A percentile compares a stretch with the other conserved stretches of the same genome.
phyloP scores from a whole-genome alignment of 164 flowering plant genomes.

The Umbellularia californica region DNA sequence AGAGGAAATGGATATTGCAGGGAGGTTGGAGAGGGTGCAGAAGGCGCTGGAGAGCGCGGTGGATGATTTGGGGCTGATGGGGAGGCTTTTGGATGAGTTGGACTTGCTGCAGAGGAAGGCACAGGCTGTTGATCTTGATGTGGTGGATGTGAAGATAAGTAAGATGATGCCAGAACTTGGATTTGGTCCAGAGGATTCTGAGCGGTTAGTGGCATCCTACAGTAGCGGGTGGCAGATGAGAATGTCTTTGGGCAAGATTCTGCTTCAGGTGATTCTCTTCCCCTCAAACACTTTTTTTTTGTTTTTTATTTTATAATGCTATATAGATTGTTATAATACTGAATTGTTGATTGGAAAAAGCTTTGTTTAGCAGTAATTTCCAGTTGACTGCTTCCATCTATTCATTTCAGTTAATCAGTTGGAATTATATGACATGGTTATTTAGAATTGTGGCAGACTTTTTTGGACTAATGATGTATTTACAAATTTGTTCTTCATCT shows the following conservation, averaged over 20 bases:
- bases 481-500: too few species aligned
- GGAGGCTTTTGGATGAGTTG: constrained; percentile 94
- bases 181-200: constrained; percentile 75
- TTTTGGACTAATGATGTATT: too few species aligned
- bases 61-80: constrained; percentile 89
- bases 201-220: constrained; percentile 85
- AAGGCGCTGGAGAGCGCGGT: constrained; percentile 77
- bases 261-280: constrained; percentile 76
- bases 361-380: too few species aligned
- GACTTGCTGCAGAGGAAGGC: constrained; percentile 89
- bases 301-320: too few species aligned
- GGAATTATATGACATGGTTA: too few species aligned
- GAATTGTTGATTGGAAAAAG: too few species aligned
- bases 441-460: too few species aligned
- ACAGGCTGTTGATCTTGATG: constrained; percentile 73
- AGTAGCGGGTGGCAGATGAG: constrained; percentile 99
- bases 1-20: constrained; percentile 83
- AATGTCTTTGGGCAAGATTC: constrained; percentile 95
- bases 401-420: too few species aligned
- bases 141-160: constrained; percentile 74
- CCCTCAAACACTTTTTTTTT: background rate
- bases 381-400: too few species aligned
- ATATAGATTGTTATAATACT: too few species aligned
- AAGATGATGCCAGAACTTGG: constrained; percentile 97
- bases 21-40: constrained; percentile 83